Percentiles rank a stretch among this genome's conserved stretches.
Conservation (phyloP, 1,139 yeast species). For the Suhomyces bokatorum region DNA sequence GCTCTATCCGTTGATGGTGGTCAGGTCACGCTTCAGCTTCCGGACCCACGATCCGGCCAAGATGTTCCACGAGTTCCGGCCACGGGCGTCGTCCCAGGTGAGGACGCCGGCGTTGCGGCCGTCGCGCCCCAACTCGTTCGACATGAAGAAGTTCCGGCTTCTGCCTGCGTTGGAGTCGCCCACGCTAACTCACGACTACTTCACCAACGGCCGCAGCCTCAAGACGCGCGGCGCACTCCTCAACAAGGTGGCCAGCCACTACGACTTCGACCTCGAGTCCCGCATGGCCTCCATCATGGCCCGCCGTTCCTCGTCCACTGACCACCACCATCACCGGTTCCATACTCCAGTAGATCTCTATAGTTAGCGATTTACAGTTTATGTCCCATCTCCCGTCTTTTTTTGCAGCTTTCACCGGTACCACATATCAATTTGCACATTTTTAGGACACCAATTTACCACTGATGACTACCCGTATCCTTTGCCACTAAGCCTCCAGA, state of each 20-base stretch:
- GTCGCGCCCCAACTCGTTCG: background rate
- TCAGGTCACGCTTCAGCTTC: slow-evolving; percentile 4
- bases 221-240: slow-evolving; percentile 16
- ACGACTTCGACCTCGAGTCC: slow-evolving; percentile 9
- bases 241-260: slow-evolving; percentile 17
- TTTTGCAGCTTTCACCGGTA: slow-evolving; percentile 1
- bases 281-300: background rate
- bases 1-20: slow-evolving; percentile 17
- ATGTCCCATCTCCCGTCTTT: background rate
- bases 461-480: background rate
- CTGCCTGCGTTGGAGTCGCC: slow-evolving; percentile 7
- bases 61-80: background rate
- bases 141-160: slow-evolving; percentile 14
- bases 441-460: background rate
- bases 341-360: slow-evolving; percentile 5
- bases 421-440: background rate
- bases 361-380: slow-evolving; percentile 2
- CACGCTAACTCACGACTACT: slow-evolving; percentile 4
- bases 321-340: background rate
- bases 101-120: background rate
- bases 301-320: background rate
- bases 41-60: slow-evolving; percentile 2
- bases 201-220: slow-evolving; percentile 10
- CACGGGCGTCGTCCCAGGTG: background rate
- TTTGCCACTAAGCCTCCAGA: background rate